Evolutionary conservation across 805 yeast genomes (phyloP).

Genomic region (Ogataea saltuana): DNA sequence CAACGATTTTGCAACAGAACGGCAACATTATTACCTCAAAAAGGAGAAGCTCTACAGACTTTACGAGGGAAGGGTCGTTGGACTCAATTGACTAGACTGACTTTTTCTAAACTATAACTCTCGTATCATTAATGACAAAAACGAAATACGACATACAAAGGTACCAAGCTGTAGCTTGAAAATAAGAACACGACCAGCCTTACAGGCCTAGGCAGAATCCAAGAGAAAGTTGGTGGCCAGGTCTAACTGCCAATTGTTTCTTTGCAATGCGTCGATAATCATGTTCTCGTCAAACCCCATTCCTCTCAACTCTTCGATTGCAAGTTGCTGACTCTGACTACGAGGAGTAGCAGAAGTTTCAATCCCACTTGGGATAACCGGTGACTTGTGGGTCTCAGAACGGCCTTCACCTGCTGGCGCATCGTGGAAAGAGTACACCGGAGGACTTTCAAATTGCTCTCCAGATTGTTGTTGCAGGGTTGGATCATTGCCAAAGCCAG

Average conservation of each 20-base stretch:
- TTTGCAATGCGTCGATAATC: conserved; percentile 67
- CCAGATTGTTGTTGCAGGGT: conserved; percentile 20
- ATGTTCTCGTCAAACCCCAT: conserved; percentile 82
- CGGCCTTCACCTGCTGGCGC: conserved; percentile 1
- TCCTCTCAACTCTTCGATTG: conserved; percentile 76
- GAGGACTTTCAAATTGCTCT: conserved; percentile 23
- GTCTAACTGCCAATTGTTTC: conserved; percentile 72
- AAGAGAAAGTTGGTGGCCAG: conserved; percentile 84
- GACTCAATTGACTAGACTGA: conserved; percentile 12
- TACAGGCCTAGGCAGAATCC: conserved; percentile 69
- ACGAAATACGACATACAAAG: neutral
- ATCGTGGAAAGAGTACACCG: conserved; percentile 19
- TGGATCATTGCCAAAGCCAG: conserved; percentile 72
- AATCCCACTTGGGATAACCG: neutral
- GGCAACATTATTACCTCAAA: conserved; percentile 45
- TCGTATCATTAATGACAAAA: neutral
- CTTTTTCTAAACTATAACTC: neutral
- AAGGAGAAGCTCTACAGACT: conserved; percentile 51
- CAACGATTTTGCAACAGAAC: conserved; percentile 39
- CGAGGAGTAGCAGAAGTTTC: conserved; percentile 6
- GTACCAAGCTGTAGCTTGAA: neutral
- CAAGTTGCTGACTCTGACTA: conserved; percentile 40
- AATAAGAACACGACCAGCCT: neutral
- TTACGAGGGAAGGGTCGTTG: conserved; percentile 42
- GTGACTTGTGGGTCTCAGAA: neutral